phyloP scores from a whole-genome alignment of 1,139 yeast genomes.

The Saccharomyces hybrid region DNA sequence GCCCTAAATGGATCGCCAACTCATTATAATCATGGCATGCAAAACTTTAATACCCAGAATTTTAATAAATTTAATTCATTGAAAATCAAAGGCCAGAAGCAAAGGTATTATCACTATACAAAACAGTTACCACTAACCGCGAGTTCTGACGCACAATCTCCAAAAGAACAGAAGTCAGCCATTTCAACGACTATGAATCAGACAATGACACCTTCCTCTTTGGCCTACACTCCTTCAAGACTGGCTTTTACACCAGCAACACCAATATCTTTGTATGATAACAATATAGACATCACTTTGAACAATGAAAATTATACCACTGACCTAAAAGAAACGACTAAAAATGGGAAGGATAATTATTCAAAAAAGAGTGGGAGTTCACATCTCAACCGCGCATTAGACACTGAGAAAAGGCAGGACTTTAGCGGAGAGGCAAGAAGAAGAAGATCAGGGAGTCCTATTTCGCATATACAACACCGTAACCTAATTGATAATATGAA shows the following conservation, averaged over 20 bases:
- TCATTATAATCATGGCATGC: not conserved
- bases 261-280: conserved; percentile 7
- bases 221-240: conserved; percentile 15
- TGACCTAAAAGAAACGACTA: not conserved
- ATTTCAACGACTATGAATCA: conserved; percentile 3
- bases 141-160: conserved; percentile 9
- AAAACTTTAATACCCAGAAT: not conserved
- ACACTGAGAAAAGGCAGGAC: not conserved
- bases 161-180: conserved; percentile 10
- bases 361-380: conserved; percentile 3
- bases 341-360: not conserved
- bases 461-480: not conserved
- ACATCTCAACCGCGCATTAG: not conserved
- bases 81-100: conserved; percentile 29
- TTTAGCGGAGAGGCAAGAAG: not conserved
- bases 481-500: not conserved
- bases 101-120: conserved; percentile 27
- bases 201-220: conserved; percentile 8
- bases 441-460: not conserved
- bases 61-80: conserved; percentile 20
- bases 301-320: not conserved
- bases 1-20: conserved; percentile 9
- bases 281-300: conserved; percentile 4
- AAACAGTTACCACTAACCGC: conserved; percentile 22
- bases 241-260: conserved; percentile 22